phyloP scores from a whole-genome alignment of 1,284 basidiomycete species.

The Hymenochaete sp. region DNA sequence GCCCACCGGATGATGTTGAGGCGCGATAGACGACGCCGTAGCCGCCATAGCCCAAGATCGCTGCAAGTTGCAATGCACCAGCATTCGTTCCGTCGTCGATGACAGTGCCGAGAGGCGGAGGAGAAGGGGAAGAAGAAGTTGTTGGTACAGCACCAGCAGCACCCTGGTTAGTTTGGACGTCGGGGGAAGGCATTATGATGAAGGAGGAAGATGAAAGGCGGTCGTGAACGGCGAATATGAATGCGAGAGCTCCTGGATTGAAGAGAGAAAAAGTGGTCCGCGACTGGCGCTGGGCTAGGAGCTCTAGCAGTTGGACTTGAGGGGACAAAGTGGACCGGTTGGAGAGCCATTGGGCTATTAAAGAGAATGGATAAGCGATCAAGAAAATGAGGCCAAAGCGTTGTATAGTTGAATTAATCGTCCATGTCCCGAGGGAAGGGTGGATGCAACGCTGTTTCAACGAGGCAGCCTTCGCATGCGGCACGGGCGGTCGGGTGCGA shows the following conservation, averaged over 20 bases:
- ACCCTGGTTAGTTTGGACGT: conserved; percentile 11
- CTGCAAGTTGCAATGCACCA: conserved; percentile 70
- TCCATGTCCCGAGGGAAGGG: conserved; percentile 6
- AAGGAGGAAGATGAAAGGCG: neutral
- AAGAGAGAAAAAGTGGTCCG: too few species aligned
- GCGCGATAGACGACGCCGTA: conserved; percentile 97
- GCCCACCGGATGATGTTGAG: conserved; percentile 49
- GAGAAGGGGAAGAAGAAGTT: conserved; percentile 48
- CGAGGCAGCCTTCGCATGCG: conserved; percentile 12
- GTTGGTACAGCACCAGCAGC: conserved; percentile 22
- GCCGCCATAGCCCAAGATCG: conserved; percentile 88
- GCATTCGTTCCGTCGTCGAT: conserved; percentile 63
- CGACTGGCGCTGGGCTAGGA: conserved; percentile 15
- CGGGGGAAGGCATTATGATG: conserved; percentile 14
- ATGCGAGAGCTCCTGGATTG: conserved; percentile 9
- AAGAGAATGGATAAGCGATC: conserved; percentile 8
- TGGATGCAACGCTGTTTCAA: conserved; percentile 14
- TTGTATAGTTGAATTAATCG: conserved; percentile 12
- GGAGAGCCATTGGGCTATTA: conserved; percentile 5
- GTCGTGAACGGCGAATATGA: too few species aligned
- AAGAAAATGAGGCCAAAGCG: conserved; percentile 15
- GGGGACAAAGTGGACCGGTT: conserved; percentile 6
- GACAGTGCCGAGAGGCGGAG: conserved; percentile 64
- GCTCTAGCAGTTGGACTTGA: conserved; percentile 15
- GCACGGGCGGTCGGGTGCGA: conserved; percentile 3